Evolutionary conservation across 2,329 filamentous ascomycete genomes (phyloP), one percentile per base, ranked within the genome.

Genomic region (Neonectria ditissima): DNA sequence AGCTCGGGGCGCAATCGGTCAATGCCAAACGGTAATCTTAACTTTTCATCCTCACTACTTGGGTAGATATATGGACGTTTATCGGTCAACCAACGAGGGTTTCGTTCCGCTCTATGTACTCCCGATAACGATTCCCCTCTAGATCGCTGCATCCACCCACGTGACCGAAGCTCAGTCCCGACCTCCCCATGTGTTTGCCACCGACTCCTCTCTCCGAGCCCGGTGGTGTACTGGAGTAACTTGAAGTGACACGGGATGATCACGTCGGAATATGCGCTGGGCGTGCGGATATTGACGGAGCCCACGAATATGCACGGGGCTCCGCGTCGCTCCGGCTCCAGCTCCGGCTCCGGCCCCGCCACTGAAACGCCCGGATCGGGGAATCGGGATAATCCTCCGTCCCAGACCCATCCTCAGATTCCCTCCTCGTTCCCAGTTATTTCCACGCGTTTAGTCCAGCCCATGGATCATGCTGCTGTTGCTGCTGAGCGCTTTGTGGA

Each of bases 391-490:
- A 48, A 20, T 26, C n/a, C 22, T 28, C 48, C 56, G 30, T n/a
- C 47, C 18, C 22, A 30, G 50, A 13, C 47, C 18, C 22, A 14
- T 11, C n/a, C 14, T 50, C 22, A 24, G 22, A 48, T 18, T 34
- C 28, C 32, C 43, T 30, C 26, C 39, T 59, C 45, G 34, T 59
- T 41, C 18, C 37, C 52, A 34, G 60, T 73, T 75, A 86, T 70
- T 84, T 86, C 84, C 84, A 86, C 43, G 82, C 80, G 65, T 80
- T 85, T 32, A 86, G 72, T 1, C 84, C 84, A 13, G 84, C 82
- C 84, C 84, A 86, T 1, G 84, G 84, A 68, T 86, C 84, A 50
- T 80, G 76, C 64, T 81, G 79, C 48, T 83, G 80, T 50, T 74
- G 80, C 11, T 74, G 81, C 11, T 77, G 72, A 5, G 72, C 73